Conservation (phyloP, 2,329 filamentous ascomycete genomes). For the Malbranchea zuffiana region DNA sequence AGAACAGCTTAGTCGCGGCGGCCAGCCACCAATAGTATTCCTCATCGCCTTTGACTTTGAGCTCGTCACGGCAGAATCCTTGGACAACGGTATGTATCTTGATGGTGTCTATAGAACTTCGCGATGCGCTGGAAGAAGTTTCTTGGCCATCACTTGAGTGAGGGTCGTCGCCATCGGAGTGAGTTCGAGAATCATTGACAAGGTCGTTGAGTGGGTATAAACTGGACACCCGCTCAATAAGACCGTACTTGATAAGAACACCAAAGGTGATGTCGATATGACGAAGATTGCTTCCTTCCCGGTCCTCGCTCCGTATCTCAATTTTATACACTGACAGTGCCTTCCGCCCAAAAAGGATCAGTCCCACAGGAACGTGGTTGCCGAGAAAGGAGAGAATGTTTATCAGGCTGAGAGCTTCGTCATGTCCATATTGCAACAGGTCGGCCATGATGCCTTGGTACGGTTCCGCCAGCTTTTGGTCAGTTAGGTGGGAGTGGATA, state of each 20-base stretch:
- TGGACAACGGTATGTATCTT: conserved; percentile 41
- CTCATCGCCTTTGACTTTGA: conserved; percentile 27
- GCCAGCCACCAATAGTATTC: conserved; percentile 36
- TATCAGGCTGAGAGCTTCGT: conserved; percentile 53
- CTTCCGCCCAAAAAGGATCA: conserved; percentile 46
- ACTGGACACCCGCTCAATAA: conserved; percentile 34
- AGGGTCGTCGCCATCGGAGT: conserved; percentile 16
- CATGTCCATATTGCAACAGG: conserved; percentile 30
- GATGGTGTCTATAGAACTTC: conserved; percentile 33
- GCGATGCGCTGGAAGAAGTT: conserved; percentile 23
- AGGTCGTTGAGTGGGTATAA: conserved; percentile 19
- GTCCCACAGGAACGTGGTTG: conserved; percentile 54
- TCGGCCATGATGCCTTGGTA: conserved; percentile 40
- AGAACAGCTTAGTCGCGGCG: conserved; percentile 33
- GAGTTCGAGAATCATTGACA: conserved; percentile 8
- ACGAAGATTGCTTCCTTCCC: conserved; percentile 18
- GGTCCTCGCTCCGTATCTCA: conserved; percentile 21
- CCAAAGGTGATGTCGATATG: conserved; percentile 39
- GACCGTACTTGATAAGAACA: conserved; percentile 36
- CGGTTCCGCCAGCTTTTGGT: conserved; percentile 44
- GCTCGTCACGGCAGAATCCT: conserved; percentile 37
- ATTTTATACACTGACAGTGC: conserved; percentile 19
- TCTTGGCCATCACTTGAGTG: conserved; percentile 26
- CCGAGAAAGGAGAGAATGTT: conserved; percentile 55
- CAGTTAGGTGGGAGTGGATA: conserved; percentile 45